Base-by-base conservation (phyloP, 2,329 filamentous ascomycete genomes). In the Xylaria sp. region DNA sequence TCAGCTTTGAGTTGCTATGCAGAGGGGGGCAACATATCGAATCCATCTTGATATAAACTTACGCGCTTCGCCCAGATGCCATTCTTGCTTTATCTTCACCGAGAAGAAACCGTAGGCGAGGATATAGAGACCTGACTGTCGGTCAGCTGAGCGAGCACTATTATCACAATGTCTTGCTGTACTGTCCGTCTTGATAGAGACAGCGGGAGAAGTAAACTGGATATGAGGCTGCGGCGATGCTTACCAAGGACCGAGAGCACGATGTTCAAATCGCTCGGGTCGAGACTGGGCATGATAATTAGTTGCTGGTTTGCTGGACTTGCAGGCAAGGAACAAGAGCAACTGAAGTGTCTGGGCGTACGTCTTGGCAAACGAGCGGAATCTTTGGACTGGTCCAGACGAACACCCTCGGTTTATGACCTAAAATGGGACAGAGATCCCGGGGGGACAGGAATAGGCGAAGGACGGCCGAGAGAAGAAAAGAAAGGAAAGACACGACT, bases 1-100 rank as follows among this genome's bases (percentile, higher is more conserved):
- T 34, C 29, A 34, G 29, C 11, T 37, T 19, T 29, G 19, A 34
- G 52, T 19, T 58, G 39, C 26, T 11, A 50, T 4, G 17, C 19
- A 34, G 37, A 7, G 6, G 39, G 22, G 40, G n/a, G n/a, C n/a
- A n/a, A 11, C 16, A 34, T 34, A 34, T 34, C 29, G 16, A 7
- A 6, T 13, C 29, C 9, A 13, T 34, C 29, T 6, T 11, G 18
- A n/a, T n/a, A n/a, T n/a, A 3, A 39, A 71, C 78, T 64, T 65
- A 81, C 79, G 63, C 20, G 80, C 80, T 71, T 83, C 80, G 17
- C 80, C 80, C 4, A 83, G 70, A 59, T 81, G 82, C 78, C 78
- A 82, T 29, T 69, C 67, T 45, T 74, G 72, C 68, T 82, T 83
- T 58, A 83, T 74, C 65, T 80, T 77, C 19, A 80, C 74, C 1